Evolutionary conservation across 768 basidiomycete species (phyloP).

Genomic region (Psilocybe sp.): DNA sequence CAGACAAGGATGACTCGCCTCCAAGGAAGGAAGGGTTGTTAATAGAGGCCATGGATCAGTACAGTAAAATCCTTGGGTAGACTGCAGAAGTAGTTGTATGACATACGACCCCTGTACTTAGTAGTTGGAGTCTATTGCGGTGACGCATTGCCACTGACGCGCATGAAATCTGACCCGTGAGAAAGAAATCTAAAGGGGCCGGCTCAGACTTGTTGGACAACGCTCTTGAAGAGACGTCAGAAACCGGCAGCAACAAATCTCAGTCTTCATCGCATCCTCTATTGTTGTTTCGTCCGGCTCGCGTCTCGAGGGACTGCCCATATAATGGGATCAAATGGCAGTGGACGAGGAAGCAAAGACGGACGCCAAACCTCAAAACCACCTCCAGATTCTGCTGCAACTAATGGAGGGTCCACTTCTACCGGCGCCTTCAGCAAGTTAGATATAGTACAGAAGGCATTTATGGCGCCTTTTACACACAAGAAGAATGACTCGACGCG

Average conservation of each 20-base stretch:
- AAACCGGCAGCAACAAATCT: conserved; percentile 22
- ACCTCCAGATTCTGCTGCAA: conserved; percentile 34
- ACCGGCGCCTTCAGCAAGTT: conserved; percentile 45
- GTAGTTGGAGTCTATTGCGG: too few relatives aligned
- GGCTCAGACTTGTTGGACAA: conserved; percentile 14
- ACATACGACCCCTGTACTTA: neutral
- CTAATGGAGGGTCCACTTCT: conserved; percentile 25
- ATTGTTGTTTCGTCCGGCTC: conserved; percentile 1
- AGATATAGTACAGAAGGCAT: conserved; percentile 63
- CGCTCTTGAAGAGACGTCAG: conserved; percentile 16
- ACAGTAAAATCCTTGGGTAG: too few relatives aligned
- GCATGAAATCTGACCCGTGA: conserved; percentile 7
- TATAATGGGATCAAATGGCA: conserved; percentile 37
- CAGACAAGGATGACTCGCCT: too few relatives aligned
- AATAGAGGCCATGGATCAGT: too few relatives aligned
- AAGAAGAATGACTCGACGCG: conserved; percentile 67
- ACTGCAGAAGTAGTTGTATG: neutral
- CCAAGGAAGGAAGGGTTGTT: too few relatives aligned
- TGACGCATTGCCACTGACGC: neutral
- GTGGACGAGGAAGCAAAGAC: conserved; percentile 27
- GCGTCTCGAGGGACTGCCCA: conserved; percentile 10
- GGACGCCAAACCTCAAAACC: conserved; percentile 38
- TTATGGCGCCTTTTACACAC: conserved; percentile 69
- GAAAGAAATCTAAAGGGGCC: conserved; percentile 15
- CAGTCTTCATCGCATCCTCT: conserved; percentile 13